Conservation (phyloP, 768 basidiomycete species). For the Psilocybe tampanensis region DNA sequence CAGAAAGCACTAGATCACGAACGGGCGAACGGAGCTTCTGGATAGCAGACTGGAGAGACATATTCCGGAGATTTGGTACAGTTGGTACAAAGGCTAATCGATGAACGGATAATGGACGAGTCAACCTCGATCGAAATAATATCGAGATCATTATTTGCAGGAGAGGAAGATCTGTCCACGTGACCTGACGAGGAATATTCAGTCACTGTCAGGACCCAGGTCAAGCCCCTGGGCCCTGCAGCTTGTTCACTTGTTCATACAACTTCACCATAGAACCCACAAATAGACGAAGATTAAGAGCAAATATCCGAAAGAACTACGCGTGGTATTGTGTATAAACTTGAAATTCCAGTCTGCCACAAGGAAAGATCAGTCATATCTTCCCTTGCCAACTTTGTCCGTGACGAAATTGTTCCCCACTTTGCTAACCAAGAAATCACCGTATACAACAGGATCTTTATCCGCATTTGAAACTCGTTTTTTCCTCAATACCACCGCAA, state of each 20-base stretch:
- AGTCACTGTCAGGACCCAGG: too few species aligned
- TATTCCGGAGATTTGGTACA: conserved; percentile 32
- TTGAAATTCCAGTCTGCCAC: not conserved
- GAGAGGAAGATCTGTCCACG: conserved; percentile 20
- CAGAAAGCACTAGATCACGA: conserved; percentile 58
- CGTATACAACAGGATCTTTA: conserved; percentile 59
- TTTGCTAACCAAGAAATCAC: conserved; percentile 75
- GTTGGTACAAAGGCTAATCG: conserved; percentile 39
- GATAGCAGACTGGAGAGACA: conserved; percentile 57
- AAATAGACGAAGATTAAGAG: too few species aligned
- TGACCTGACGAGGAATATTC: conserved; percentile 12
- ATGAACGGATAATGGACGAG: conserved; percentile 33
- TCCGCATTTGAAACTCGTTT: conserved; percentile 12
- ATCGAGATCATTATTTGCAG: conserved; percentile 18
- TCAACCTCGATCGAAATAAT: conserved; percentile 32
- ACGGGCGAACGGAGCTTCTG: conserved; percentile 48
- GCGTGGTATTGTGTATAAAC: too few species aligned
- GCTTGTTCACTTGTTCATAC: too few species aligned
- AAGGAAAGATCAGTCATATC: conserved; percentile 28
- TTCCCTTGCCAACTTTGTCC: conserved; percentile 38
- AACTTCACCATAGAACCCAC: too few species aligned
- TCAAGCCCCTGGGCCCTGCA: too few species aligned
- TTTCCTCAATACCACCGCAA: conserved; percentile 57
- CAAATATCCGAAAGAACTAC: too few species aligned
- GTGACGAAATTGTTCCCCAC: conserved; percentile 72